Evolutionary conservation across 495 filamentous ascomycete genomes (phyloP), one percentile per base, ranked within the genome.

Genomic region (Letharia columbiana): DNA sequence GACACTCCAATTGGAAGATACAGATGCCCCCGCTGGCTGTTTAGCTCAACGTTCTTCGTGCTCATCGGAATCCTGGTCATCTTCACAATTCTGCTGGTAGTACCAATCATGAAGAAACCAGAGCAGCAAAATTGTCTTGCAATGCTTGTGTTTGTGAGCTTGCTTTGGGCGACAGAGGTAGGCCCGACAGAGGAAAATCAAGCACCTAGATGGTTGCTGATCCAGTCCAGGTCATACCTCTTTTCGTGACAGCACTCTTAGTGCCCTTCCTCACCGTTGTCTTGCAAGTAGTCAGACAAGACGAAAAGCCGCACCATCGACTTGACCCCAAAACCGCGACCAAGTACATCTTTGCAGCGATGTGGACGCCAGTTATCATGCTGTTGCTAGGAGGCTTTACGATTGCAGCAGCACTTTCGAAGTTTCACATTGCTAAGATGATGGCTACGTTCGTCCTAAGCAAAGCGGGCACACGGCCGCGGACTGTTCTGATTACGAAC

Each of bases 301-400:
- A 92, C 41, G 81, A 84, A 9, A 85, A 84, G 71, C 88, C 88
- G 0, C 79, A 92, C 70, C 69, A 76, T 40, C 86, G 93, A 41
- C 79, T 98, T 20, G 81, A 81, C 33, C 82, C 91, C 2, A 89
- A 90, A 69, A 81, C 83, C 37, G 91, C 94, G 8, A 88, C 91
- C 0, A 81, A 81, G 61, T 91, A 88, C 71, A 86, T 96, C 45
- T 97, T 98, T 70, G 79, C 90, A 40, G 87, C 94, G 28, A 99
- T 99, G 94, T 99, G 94, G 94, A 97, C 92, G 13, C 92, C 95
- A 0, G 94, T 98, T 42, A 99, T 99, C 68, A 98, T 98, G 95
- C 84, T 99, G 17, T 83, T 99, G 31, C 86, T 99, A 28, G 94
- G 94, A 69, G 94, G 94, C 12, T 99, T 99, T 71, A 92, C 95